A percentile compares a stretch with the other conserved stretches of the same genome.
Evolutionary conservation across 768 basidiomycete genomes (phyloP).

Genomic region (Fomitopsis serialis): DNA sequence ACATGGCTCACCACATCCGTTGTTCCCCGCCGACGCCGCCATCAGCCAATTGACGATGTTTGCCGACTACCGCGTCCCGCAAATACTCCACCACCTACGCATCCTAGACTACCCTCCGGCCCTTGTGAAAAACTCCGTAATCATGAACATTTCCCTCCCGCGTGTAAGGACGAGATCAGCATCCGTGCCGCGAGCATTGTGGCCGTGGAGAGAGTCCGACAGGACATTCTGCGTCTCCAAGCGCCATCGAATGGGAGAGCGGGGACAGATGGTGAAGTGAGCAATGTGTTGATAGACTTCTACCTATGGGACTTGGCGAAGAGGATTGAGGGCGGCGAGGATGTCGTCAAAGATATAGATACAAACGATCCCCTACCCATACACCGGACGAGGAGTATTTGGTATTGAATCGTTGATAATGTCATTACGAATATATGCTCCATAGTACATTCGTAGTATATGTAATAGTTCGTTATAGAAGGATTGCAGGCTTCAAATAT

Average conservation of each 20-base stretch:
- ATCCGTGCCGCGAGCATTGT: conserved; percentile 77
- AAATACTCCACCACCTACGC: conserved; percentile 79
- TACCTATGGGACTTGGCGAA: conserved; percentile 89
- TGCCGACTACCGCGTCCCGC: conserved; percentile 89
- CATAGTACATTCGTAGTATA: no score
- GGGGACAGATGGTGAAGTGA: conserved; percentile 32
- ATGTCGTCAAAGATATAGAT: conserved; percentile 53
- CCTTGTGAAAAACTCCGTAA: conserved; percentile 47
- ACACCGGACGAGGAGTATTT: conserved; percentile 79
- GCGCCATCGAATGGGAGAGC: not conserved
- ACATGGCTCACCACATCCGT: conserved; percentile 47
- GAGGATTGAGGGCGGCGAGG: conserved; percentile 58
- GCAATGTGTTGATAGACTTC: conserved; percentile 85
- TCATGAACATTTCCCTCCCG: conserved; percentile 42
- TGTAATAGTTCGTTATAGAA: no score
- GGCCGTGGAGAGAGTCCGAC: conserved; percentile 70
- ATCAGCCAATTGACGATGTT: conserved; percentile 87
- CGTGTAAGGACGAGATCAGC: conserved; percentile 68
- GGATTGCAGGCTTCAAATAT: no score
- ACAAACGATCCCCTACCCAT: conserved; percentile 54
- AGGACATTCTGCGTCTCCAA: conserved; percentile 39
- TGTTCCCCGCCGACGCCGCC: conserved; percentile 65
- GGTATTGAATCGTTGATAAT: conserved; percentile 51
- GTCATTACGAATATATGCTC: no score
- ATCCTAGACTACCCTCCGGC: conserved; percentile 67